Conservation (phyloP, 805 yeast genomes). For the Candida schatavii region DNA sequence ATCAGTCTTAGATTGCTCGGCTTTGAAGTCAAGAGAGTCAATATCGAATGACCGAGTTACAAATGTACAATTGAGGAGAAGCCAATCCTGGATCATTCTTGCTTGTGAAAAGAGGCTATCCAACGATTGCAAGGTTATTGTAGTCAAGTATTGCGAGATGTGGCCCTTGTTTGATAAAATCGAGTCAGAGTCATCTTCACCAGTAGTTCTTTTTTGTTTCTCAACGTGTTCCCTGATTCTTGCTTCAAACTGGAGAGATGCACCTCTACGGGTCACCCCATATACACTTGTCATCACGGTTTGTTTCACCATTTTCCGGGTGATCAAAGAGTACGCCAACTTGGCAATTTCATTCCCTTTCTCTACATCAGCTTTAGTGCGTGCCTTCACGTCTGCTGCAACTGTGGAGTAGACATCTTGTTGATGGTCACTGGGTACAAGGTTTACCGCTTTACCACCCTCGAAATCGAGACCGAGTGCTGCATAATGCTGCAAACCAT, state of each 20-base stretch:
- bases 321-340: constrained; percentile 15
- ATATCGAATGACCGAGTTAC: constrained; percentile 24
- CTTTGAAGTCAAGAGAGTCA: constrained; percentile 9
- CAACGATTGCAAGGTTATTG: constrained; percentile 22
- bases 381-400: constrained; percentile 19
- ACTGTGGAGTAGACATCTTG: constrained; percentile 35
- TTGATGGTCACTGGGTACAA: constrained; percentile 16
- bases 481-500: constrained; percentile 46
- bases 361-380: constrained; percentile 6
- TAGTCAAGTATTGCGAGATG: constrained; percentile 17
- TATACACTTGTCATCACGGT: constrained; percentile 47
- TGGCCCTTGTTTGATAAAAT: neutral
- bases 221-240: constrained; percentile 21
- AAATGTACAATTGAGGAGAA: constrained; percentile 27
- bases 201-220: constrained; percentile 6
- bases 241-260: constrained; percentile 27
- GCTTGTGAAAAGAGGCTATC: constrained; percentile 33
- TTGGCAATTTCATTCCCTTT: constrained; percentile 11
- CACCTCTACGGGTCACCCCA: constrained; percentile 41
- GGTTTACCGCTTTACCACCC: constrained; percentile 41
- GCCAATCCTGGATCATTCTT: constrained; percentile 33
- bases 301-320: constrained; percentile 36
- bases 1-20: neutral
- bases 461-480: constrained; percentile 36
- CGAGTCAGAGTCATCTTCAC: neutral